These are phyloP conservation scores for Clarkia xantiana DNA, from an alignment of 345 rosid species.

Conservation along the genomic window DNA sequence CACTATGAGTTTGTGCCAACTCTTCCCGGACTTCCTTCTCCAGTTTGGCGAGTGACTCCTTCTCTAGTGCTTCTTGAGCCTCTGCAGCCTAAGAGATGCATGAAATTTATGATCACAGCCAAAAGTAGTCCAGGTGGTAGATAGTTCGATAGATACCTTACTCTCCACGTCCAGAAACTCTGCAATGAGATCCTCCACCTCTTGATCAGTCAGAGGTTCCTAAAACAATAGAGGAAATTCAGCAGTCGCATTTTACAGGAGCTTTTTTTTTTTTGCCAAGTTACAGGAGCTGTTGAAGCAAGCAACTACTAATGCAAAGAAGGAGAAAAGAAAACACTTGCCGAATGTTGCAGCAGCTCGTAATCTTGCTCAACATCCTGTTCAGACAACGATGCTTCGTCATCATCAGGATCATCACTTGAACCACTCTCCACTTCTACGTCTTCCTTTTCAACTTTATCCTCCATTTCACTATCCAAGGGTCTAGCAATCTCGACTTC, in stretches of 20 bases:
- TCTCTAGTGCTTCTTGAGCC: constrained; percentile 96
- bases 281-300: background rate
- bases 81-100: constrained; percentile 76
- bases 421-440: constrained; percentile 14
- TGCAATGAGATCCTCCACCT: constrained; percentile 65
- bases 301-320: background rate
- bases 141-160: constrained; percentile 43
- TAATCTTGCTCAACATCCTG: constrained; percentile 48
- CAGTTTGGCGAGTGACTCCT: constrained; percentile 67
- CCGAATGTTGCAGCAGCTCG: constrained; percentile 44
- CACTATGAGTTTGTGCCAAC: constrained; percentile 49
- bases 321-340: constrained; percentile 14
- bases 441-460: constrained; percentile 1
- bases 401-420: constrained; percentile 42
- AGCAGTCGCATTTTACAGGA: constrained; percentile 3
- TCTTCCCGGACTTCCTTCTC: constrained; percentile 90
- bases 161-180: constrained; percentile 85
- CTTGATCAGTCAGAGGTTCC: constrained; percentile 85
- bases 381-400: constrained; percentile 32
- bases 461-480: constrained; percentile 22
- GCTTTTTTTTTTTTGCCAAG: no score
- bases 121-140: constrained; percentile 3
- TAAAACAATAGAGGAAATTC: constrained; percentile 4
- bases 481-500: background rate
- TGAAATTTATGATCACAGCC: constrained; percentile 7